Conservation (phyloP, 768 basidiomycete species). For the Pleurotus pulmonarius region DNA sequence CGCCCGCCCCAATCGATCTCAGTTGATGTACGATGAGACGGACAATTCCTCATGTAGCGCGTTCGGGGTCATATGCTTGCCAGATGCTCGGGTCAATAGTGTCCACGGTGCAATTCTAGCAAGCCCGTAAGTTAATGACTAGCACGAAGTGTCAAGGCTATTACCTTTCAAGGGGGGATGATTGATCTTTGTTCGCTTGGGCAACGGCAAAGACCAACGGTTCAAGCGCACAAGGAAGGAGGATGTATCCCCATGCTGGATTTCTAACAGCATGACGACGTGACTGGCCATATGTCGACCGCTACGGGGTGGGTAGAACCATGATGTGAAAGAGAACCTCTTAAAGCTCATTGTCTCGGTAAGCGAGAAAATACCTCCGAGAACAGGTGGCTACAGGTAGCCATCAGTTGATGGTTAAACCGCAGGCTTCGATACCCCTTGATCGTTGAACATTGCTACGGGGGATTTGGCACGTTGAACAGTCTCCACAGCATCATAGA, state of each 20-base stretch:
- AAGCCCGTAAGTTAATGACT: too few relatives aligned
- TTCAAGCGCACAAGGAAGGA: conserved; percentile 38
- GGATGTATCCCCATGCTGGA: conserved; percentile 51
- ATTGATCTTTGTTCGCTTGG: conserved; percentile 30
- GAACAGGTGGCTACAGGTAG: neutral
- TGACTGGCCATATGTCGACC: conserved; percentile 41
- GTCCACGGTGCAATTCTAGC: conserved; percentile 35
- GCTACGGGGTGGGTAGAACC: conserved; percentile 52
- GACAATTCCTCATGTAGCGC: conserved; percentile 38
- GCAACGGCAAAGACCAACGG: conserved; percentile 51
- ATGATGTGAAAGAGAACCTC: conserved; percentile 47
- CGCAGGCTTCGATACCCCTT: conserved; percentile 37
- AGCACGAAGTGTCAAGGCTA: too few relatives aligned
- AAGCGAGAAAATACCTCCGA: too few relatives aligned
- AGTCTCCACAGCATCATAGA: conserved; percentile 36
- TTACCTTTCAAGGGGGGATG: too few relatives aligned
- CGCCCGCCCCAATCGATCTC: conserved; percentile 27
- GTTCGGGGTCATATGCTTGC: conserved; percentile 34
- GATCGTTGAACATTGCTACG: conserved; percentile 33
- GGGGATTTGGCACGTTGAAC: conserved; percentile 38
- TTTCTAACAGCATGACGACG: conserved; percentile 37
- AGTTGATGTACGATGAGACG: conserved; percentile 32
- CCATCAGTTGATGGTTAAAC: neutral
- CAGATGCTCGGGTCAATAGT: conserved; percentile 38
- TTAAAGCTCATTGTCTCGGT: neutral